These are phyloP conservation scores for Leptographium radiaticola DNA, from an alignment of 2,329 filamentous ascomycete genomes.

Conservation along the genomic window DNA sequence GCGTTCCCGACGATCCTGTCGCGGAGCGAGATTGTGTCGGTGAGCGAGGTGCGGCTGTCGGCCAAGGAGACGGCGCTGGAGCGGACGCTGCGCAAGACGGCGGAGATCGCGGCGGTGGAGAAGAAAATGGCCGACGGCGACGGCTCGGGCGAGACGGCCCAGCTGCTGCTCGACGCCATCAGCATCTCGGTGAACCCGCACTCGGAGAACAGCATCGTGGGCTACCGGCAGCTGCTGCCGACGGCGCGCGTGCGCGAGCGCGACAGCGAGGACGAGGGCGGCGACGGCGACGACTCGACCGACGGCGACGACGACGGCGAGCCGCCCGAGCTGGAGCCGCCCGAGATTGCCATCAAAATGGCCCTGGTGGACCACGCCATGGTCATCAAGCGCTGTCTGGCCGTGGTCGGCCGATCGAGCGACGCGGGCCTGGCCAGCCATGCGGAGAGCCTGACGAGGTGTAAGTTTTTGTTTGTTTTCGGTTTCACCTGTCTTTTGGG, in stretches of 20 bases:
- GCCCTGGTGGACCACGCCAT: constrained; percentile 82
- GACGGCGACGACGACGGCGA: constrained; percentile 27
- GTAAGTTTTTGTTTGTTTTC: constrained; percentile 35
- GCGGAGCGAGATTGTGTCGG: constrained; percentile 68
- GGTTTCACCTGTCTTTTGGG: no score
- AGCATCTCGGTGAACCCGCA: constrained; percentile 61
- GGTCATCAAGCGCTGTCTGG: constrained; percentile 71
- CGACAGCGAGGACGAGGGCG: constrained; percentile 25
- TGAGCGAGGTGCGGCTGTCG: constrained; percentile 52
- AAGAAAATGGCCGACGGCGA: constrained; percentile 62
- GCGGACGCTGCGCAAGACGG: constrained; percentile 78
- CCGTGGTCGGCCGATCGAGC: constrained; percentile 50
- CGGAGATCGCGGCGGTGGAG: constrained; percentile 67
- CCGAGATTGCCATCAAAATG: constrained; percentile 63
- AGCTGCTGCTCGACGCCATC: constrained; percentile 61
- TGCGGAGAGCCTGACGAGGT: constrained; percentile 47
- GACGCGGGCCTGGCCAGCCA: constrained; percentile 43
- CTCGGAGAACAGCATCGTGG: constrained; percentile 64
- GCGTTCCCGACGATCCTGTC: constrained; percentile 83
- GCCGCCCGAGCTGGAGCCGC: constrained; percentile 26
- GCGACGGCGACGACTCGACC: constrained; percentile 28
- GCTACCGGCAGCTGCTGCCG: constrained; percentile 64
- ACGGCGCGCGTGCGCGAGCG: constrained; percentile 21
- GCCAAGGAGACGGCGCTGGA: constrained; percentile 83
- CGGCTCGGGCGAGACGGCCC: constrained; percentile 43